phyloP scores from a whole-genome alignment of 805 yeast genomes.

The Torulaspora franciscae region DNA sequence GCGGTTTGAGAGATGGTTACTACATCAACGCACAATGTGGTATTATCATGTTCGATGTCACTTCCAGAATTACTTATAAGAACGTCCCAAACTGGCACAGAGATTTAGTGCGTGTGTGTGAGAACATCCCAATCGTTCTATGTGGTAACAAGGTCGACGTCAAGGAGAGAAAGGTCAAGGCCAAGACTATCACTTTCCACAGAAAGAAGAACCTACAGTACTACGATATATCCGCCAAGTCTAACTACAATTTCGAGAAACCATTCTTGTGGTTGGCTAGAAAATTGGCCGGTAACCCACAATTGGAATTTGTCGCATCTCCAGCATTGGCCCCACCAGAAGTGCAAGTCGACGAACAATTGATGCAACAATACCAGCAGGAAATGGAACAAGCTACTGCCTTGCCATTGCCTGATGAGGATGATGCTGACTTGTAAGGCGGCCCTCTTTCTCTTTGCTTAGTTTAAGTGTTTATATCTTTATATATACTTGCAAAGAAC shows the following conservation, averaged over 20 bases:
- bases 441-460: conserved; percentile 6
- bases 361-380: conserved; percentile 97
- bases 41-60: conserved; percentile 99
- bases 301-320: conserved; percentile 96
- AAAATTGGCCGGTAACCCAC: conserved; percentile 97
- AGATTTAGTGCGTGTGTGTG: conserved; percentile 99
- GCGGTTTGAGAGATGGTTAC: conserved; percentile 99
- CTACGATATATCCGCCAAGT: conserved; percentile 99
- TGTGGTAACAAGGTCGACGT: conserved; percentile 99
- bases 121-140: conserved; percentile 96
- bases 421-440: conserved; percentile 92
- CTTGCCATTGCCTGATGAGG: conserved; percentile 99
- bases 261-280: conserved; percentile 99
- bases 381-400: conserved; percentile 99
- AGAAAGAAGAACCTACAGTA: conserved; percentile 99
- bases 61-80: conserved; percentile 98
- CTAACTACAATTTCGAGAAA: conserved; percentile 98
- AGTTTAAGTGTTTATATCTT: conserved; percentile 1
- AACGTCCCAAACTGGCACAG: conserved; percentile 99
- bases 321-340: conserved; percentile 99
- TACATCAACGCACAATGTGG: conserved; percentile 99
- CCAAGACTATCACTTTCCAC: conserved; percentile 99
- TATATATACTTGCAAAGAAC: neutral
- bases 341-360: conserved; percentile 92
- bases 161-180: conserved; percentile 99